A percentile compares a stretch with the other conserved stretches of the same genome.
phyloP scores from a whole-genome alignment of 1,284 basidiomycete genomes.

The Coriolopsis trogii region DNA sequence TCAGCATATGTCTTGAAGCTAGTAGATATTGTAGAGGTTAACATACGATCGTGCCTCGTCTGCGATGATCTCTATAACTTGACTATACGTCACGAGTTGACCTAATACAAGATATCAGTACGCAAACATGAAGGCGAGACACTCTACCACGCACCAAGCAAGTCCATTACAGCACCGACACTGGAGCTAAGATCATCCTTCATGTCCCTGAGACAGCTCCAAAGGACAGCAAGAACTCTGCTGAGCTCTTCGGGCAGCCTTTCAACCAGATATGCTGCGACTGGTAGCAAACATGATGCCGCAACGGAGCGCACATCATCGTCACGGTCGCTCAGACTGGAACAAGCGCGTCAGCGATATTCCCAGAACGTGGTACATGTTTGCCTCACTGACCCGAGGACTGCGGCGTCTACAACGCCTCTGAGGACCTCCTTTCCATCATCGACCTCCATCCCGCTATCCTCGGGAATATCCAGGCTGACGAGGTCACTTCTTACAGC shows the following conservation, averaged over 20 bases:
- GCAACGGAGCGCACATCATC: conserved; percentile 98
- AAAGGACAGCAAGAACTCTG: conserved; percentile 82
- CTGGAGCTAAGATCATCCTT: conserved; percentile 98
- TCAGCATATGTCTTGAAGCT: neutral
- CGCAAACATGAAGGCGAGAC: conserved; percentile 17
- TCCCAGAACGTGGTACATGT: neutral
- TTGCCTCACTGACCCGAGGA: conserved; percentile 83
- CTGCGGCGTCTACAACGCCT: conserved; percentile 85
- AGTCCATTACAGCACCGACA: conserved; percentile 96
- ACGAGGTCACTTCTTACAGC: conserved; percentile 90
- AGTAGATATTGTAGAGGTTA: neutral
- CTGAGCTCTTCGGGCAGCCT: conserved; percentile 76
- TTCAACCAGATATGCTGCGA: conserved; percentile 80
- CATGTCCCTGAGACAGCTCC: conserved; percentile 91
- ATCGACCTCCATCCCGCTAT: conserved; percentile 23
- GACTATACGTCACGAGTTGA: conserved; percentile 79
- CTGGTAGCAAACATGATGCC: conserved; percentile 88
- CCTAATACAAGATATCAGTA: conserved; percentile 45
- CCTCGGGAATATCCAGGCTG: conserved; percentile 36
- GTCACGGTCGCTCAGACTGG: conserved; percentile 86
- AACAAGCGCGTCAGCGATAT: neutral
- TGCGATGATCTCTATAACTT: conserved; percentile 79
- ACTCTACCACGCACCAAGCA: conserved; percentile 64
- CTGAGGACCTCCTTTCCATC: conserved; percentile 60
- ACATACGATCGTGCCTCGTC: conserved; percentile 70